Evolutionary conservation across 2,329 filamentous ascomycete genomes (phyloP).

Genomic region (Aspergillus aculeatus): DNA sequence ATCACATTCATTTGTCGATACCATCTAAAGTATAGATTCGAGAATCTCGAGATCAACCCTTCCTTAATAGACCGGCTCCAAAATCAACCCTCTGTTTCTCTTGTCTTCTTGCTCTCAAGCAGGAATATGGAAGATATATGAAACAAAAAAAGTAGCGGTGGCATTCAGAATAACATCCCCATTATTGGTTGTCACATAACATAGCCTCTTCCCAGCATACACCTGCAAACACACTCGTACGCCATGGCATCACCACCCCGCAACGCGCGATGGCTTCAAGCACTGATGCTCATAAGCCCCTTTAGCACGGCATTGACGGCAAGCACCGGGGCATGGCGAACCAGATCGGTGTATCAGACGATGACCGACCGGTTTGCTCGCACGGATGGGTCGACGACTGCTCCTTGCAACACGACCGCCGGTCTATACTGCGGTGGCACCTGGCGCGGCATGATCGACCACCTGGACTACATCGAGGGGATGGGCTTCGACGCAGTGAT

Average conservation of each 20-base stretch:
- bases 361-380: constrained; percentile 49
- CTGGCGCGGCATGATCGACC: constrained; percentile 49
- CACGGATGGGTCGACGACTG: constrained; percentile 39
- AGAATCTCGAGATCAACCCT: not conserved
- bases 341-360: constrained; percentile 48
- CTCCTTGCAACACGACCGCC: constrained; percentile 30
- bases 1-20: not conserved
- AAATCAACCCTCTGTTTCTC: not conserved
- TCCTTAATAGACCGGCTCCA: not conserved
- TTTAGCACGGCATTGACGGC: constrained; percentile 22
- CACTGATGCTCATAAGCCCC: not conserved
- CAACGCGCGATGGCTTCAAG: constrained; percentile 6
- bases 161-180: too few species aligned
- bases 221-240: not conserved
- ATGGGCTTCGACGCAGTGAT: constrained; percentile 52
- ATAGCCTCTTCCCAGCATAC: not conserved
- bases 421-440: constrained; percentile 52
- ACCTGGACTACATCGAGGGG: constrained; percentile 53
- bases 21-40: not conserved
- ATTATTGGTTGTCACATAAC: too few species aligned
- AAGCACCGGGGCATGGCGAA: constrained; percentile 36
- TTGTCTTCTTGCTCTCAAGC: not conserved
- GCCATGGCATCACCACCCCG: not conserved
- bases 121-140: not conserved
- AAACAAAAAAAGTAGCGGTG: too few species aligned